A percentile compares a stretch with the other conserved stretches of the same genome.
Evolutionary conservation across 2,329 filamentous ascomycete species (phyloP).

Genomic region (Metarhizium robertsii): DNA sequence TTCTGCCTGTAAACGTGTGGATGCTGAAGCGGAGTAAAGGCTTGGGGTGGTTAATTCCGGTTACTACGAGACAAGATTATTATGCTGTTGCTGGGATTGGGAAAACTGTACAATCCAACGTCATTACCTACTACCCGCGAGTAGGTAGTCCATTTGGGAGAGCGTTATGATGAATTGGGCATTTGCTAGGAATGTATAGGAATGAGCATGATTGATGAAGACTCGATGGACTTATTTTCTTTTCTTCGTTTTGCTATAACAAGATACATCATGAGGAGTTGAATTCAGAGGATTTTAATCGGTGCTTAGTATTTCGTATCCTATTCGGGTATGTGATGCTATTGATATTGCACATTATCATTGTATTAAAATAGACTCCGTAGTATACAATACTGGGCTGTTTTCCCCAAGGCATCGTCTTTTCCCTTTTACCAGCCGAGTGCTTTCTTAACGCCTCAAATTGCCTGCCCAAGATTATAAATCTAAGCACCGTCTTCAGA

Average conservation of each 20-base stretch:
- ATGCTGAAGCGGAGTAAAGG: neutral
- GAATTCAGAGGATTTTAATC: no score
- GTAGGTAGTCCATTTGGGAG: neutral
- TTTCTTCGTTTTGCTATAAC: no score
- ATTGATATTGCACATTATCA: neutral
- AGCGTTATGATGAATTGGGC: no score
- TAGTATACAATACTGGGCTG: neutral
- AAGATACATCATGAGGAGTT: no score
- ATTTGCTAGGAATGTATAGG: neutral
- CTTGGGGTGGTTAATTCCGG: neutral
- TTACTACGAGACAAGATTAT: neutral
- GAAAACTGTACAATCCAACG: no score
- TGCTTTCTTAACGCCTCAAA: neutral
- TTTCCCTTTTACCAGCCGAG: neutral
- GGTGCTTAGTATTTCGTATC: no score
- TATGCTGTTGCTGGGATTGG: neutral
- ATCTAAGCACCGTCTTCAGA: neutral
- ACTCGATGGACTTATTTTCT: no score
- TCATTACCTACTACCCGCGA: no score
- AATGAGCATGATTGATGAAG: neutral
- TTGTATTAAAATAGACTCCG: neutral
- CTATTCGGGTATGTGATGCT: no score
- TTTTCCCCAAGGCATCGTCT: neutral
- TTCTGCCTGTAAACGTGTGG: neutral
- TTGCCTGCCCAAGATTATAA: neutral